Percentiles rank a stretch among this genome's conserved stretches.
phyloP scores from a whole-genome alignment of 2,329 filamentous ascomycete species.

The Trichoderma sp. region DNA sequence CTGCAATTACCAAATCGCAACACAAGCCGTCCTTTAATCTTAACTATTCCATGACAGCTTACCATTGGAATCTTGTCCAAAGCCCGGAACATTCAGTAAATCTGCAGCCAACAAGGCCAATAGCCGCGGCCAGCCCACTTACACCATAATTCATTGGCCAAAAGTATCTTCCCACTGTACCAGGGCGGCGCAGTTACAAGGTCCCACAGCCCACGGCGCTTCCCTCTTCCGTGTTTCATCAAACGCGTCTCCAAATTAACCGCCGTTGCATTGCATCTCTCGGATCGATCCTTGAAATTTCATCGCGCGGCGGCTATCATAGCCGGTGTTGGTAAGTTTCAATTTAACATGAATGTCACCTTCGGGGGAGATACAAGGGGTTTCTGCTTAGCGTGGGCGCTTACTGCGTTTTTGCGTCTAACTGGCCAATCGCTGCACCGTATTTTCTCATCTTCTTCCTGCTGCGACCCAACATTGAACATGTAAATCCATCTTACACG shows the following conservation, averaged over 20 bases:
- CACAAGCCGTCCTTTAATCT: not conserved
- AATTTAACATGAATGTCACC: not conserved
- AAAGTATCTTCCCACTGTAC: not conserved
- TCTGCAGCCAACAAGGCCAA: not conserved
- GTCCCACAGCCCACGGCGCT: not conserved
- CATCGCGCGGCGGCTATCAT: not conserved
- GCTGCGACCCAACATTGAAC: not conserved
- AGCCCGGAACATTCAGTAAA: not conserved
- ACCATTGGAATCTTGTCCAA: not conserved
- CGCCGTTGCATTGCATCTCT: constrained; percentile 7
- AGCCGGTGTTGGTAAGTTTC: not conserved
- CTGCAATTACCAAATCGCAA: not conserved
- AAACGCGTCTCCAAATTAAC: not conserved
- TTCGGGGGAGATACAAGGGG: not conserved
- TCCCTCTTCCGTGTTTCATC: constrained; percentile 12
- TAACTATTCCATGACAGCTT: not conserved
- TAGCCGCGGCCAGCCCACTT: not conserved
- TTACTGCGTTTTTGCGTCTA: constrained; percentile 4
- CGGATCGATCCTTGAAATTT: not conserved
- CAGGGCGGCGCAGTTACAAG: not conserved
- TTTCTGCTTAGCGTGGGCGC: not conserved
- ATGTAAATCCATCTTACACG: not conserved
- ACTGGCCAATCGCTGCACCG: not conserved
- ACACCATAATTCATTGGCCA: not conserved
- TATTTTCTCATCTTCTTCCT: not conserved